A percentile compares a stretch with the other conserved stretches of the same genome.
Evolutionary conservation across 1,139 yeast genomes (phyloP).

Genomic region (Pichiaceae sp.): DNA sequence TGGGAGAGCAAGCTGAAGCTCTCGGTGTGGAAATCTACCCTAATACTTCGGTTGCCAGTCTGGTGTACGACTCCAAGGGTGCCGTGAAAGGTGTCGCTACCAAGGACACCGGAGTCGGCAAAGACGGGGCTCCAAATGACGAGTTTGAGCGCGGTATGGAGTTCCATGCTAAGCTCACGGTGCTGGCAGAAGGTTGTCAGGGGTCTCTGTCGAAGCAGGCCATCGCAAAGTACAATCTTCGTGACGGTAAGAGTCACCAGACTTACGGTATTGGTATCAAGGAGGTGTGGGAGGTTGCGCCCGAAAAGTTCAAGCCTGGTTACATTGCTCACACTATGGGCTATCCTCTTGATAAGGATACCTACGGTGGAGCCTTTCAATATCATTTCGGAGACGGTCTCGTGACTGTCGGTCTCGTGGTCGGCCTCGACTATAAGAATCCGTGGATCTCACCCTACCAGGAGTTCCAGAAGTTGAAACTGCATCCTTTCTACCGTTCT

Average conservation of each 20-base stretch:
- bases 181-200: slow-evolving; percentile 95
- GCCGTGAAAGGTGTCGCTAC: slow-evolving; percentile 87
- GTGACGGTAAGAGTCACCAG: slow-evolving; percentile 65
- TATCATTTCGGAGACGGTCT: slow-evolving; percentile 93
- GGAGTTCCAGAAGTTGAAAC: slow-evolving; percentile 91
- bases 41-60: slow-evolving; percentile 80
- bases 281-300: slow-evolving; percentile 95
- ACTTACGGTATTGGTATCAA: slow-evolving; percentile 93
- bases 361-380: slow-evolving; percentile 95
- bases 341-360: slow-evolving; percentile 64
- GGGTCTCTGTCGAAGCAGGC: slow-evolving; percentile 82
- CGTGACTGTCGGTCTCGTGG: slow-evolving; percentile 83
- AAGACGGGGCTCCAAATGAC: slow-evolving; percentile 66
- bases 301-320: slow-evolving; percentile 74
- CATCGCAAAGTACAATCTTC: slow-evolving; percentile 57
- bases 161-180: slow-evolving; percentile 80
- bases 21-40: slow-evolving; percentile 92
- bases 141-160: slow-evolving; percentile 94
- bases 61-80: slow-evolving; percentile 54
- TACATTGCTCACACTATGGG: slow-evolving; percentile 86
- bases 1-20: slow-evolving; percentile 86
- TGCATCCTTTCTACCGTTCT: slow-evolving; percentile 75
- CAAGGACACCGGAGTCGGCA: slow-evolving; percentile 78
- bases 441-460: slow-evolving; percentile 94
- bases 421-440: slow-evolving; percentile 87